Evolutionary conservation across 148 eudicot genomes (phyloP), one percentile per base, ranked within the genome.

Genomic region (Oxyria digyna): DNA sequence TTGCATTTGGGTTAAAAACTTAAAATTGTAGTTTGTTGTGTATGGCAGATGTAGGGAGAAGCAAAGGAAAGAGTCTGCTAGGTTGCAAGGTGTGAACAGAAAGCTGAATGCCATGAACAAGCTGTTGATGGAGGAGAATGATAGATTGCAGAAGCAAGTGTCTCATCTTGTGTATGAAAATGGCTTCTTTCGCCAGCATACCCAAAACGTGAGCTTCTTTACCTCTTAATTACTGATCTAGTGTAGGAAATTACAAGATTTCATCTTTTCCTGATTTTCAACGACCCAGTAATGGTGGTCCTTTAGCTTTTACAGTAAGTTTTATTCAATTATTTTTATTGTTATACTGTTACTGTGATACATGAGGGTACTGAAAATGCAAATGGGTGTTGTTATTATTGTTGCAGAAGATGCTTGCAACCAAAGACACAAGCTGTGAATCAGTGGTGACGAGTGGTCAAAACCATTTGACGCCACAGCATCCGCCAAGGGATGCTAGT

Each of bases 391-490:
- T 54, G 8, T 54, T 68, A 26, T 54, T 8, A 38, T 26, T 40
- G 50, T 8, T 80, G 65, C 85, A 93, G 98, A 83, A 81, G 70
- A 80, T 78, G 35, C 71, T 90, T 62, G 85, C 89, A n/a, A 83
- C 88, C 13, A 93, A 93, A 84, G 98, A 93, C 75, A 85, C 97
- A 1, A 93, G 98, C 42, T 90, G 98, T 80, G 98, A 93, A 74
- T 93, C 98, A 31, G 98, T 87, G 87, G 98, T 93, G 86, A 90
- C 91, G 52, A 90, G 98, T 77, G 98, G 97, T 90, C 98, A 89
- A 86, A 89, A 85, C 88, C 91, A 85, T 73, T 78, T 86, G 84
- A 77, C 81, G 62, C 85, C 95, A 74, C 96, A 83, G 85, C 91
- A 83, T 83, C 98, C 98, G 50, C 98, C 97, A 70, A 90, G 97